phyloP scores from a whole-genome alignment of 2,329 filamentous ascomycete genomes.

The Botrytis paeoniae region DNA sequence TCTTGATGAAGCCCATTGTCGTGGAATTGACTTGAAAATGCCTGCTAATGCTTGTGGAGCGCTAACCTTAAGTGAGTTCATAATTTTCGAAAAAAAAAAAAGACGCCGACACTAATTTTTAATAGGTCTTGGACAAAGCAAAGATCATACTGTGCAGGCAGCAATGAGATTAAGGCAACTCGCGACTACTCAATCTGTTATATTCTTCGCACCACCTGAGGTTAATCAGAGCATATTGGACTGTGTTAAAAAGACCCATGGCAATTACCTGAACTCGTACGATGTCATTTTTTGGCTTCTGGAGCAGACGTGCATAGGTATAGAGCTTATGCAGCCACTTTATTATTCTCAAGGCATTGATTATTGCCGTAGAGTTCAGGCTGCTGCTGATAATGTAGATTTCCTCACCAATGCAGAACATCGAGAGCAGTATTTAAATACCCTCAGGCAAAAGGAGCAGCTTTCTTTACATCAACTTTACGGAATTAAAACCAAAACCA shows the following conservation, averaged over 20 bases:
- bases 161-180: slow-evolving; percentile 65
- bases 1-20: slow-evolving; percentile 33
- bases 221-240: slow-evolving; percentile 52
- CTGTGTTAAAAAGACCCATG: slow-evolving; percentile 35
- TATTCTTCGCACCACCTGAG: slow-evolving; percentile 35
- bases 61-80: slow-evolving; percentile 26
- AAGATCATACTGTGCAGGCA: slow-evolving; percentile 57
- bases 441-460: slow-evolving; percentile 51
- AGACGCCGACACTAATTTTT: background rate
- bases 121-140: slow-evolving; percentile 25
- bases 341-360: slow-evolving; percentile 59
- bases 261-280: slow-evolving; percentile 31
- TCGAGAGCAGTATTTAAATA: slow-evolving; percentile 43
- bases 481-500: slow-evolving; percentile 37
- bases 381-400: slow-evolving; percentile 43
- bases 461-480: slow-evolving; percentile 60
- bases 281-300: slow-evolving; percentile 61
- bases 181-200: slow-evolving; percentile 38
- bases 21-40: slow-evolving; percentile 33
- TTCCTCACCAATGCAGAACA: slow-evolving; percentile 41
- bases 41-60: slow-evolving; percentile 23
- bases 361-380: slow-evolving; percentile 56
- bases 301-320: slow-evolving; percentile 58
- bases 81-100: no score
- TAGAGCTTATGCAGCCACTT: slow-evolving; percentile 57